A percentile compares a stretch with the other conserved stretches of the same genome.
These are phyloP conservation scores for Otatea glauca DNA, from an alignment of 176 grass and related monocot species.

Conservation along the genomic window DNA sequence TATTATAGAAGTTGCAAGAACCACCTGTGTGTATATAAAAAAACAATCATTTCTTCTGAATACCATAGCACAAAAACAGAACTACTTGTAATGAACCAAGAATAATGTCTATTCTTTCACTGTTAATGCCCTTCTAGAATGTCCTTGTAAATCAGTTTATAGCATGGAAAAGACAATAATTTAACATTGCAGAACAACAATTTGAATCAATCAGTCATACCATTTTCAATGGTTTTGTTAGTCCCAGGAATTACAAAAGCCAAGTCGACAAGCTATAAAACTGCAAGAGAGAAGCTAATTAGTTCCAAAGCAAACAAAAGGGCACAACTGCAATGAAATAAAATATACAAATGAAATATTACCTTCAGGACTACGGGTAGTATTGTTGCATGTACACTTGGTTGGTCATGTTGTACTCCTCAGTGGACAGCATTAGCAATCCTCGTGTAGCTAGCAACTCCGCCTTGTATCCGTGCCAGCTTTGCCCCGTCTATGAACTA, in stretches of 20 bases:
- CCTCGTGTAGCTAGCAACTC: too few species aligned
- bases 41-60: conserved; percentile 27
- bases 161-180: conserved; percentile 17
- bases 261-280: not conserved
- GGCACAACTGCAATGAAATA: too few species aligned
- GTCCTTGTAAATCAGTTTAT: conserved; percentile 6
- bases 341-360: too few species aligned
- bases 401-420: too few species aligned
- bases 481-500: too few species aligned
- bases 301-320: conserved; percentile 31
- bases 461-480: too few species aligned
- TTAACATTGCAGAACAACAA: not conserved
- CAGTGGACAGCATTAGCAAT: too few species aligned
- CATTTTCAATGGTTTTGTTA: conserved; percentile 49
- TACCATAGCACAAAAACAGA: not conserved
- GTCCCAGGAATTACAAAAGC: too few species aligned
- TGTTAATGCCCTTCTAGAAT: not conserved
- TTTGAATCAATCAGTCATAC: conserved; percentile 36
- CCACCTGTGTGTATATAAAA: conserved; percentile 57
- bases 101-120: not conserved
- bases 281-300: conserved; percentile 40
- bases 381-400: too few species aligned
- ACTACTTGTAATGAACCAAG: conserved; percentile 7
- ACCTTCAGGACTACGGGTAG: too few species aligned
- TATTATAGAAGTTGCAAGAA: conserved; percentile 76